Percentiles rank a stretch among this genome's conserved stretches.
Conservation (phyloP, 1,284 basidiomycete species). For the Blastosporella zonata region DNA sequence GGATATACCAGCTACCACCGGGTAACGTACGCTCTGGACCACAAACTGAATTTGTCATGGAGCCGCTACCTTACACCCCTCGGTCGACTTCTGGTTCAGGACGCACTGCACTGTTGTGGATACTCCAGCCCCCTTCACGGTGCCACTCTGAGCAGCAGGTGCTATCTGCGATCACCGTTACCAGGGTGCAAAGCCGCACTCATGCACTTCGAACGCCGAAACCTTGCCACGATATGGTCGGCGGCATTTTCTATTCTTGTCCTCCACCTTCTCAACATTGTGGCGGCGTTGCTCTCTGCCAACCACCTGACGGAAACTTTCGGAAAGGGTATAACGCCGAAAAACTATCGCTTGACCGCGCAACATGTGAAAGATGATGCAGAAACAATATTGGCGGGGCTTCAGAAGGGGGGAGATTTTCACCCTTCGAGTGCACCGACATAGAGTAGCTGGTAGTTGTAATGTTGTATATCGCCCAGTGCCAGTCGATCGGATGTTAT, state of each 20-base stretch:
- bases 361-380: constrained; percentile 40
- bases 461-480: no score
- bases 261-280: constrained; percentile 62
- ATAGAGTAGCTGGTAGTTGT: no score
- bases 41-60: constrained; percentile 74
- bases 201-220: constrained; percentile 54
- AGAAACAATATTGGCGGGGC: constrained; percentile 28
- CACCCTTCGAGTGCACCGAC: no score
- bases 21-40: constrained; percentile 65
- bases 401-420: background rate
- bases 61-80: constrained; percentile 57
- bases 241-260: constrained; percentile 65
- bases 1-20: constrained; percentile 75
- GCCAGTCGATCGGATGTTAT: no score
- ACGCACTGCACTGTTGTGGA: constrained; percentile 70
- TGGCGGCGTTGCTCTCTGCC: constrained; percentile 62
- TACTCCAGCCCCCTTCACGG: constrained; percentile 67
- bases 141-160: constrained; percentile 56
- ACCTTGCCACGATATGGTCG: constrained; percentile 54
- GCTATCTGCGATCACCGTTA: constrained; percentile 63
- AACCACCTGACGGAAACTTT: constrained; percentile 72
- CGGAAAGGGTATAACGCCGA: constrained; percentile 72
- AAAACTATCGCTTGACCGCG: constrained; percentile 58
- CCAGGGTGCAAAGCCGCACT: constrained; percentile 73
- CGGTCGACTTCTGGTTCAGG: constrained; percentile 63